Conservation (phyloP, 2,329 filamentous ascomycete species). For the Truncatella angustata region DNA sequence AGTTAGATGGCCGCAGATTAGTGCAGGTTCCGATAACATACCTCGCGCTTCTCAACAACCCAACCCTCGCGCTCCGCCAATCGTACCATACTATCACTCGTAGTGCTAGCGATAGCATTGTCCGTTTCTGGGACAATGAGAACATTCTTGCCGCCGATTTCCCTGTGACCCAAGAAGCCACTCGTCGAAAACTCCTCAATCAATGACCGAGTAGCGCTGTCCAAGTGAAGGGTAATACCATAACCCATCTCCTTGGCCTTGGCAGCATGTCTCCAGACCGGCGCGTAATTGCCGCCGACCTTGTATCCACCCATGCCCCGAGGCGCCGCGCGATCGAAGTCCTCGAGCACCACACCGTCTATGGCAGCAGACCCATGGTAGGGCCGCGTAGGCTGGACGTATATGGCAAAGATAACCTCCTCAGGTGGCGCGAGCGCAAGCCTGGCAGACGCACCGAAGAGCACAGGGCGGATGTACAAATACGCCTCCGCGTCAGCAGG, state of each 20-base stretch:
- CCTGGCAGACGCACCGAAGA: conserved; percentile 3
- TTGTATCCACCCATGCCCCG: conserved; percentile 7
- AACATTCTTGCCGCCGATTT: neutral
- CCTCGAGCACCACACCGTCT: conserved; percentile 5
- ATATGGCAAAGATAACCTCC: conserved; percentile 6
- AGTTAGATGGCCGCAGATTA: no score
- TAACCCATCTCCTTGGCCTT: conserved; percentile 1
- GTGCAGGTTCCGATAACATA: no score
- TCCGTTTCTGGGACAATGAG: conserved; percentile 8
- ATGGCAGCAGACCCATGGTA: conserved; percentile 1
- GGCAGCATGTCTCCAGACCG: conserved; percentile 1
- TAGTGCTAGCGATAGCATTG: conserved; percentile 10
- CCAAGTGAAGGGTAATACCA: conserved; percentile 6
- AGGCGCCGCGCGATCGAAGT: conserved; percentile 9
- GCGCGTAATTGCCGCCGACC: conserved; percentile 9
- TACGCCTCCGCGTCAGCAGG: neutral
- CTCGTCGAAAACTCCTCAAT: conserved; percentile 12
- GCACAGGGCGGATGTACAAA: conserved; percentile 8
- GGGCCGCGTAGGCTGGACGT: conserved; percentile 1
- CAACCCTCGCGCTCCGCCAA: conserved; percentile 9
- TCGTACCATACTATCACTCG: conserved; percentile 9
- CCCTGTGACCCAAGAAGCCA: conserved; percentile 11
- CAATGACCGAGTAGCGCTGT: neutral
- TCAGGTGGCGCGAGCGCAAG: neutral
- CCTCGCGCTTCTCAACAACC: conserved; percentile 5